phyloP scores from a whole-genome alignment of 768 basidiomycete species.

The Mycena capillaripes region DNA sequence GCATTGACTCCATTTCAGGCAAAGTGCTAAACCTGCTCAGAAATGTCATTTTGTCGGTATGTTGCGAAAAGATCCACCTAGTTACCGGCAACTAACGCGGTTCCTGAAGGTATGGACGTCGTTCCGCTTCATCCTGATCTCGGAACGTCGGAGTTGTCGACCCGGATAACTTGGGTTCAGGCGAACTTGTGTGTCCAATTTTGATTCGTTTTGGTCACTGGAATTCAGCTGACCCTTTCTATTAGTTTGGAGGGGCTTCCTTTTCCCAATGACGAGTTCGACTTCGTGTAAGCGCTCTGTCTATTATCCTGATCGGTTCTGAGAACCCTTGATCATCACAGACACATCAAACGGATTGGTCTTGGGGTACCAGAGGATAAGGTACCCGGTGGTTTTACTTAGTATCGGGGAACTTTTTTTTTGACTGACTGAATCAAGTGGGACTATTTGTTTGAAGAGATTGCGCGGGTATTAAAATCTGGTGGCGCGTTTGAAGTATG shows the following conservation, averaged over 20 bases:
- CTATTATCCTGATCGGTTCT: slow-evolving; percentile 1
- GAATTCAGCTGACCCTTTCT: slow-evolving; percentile 18
- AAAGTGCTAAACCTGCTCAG: slow-evolving; percentile 45
- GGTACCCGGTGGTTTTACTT: slow-evolving; percentile 51
- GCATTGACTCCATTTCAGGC: slow-evolving; percentile 9
- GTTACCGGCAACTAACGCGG: neutral
- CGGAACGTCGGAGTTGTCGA: slow-evolving; percentile 68
- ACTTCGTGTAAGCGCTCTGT: slow-evolving; percentile 74
- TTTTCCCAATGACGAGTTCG: slow-evolving; percentile 80
- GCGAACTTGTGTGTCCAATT: slow-evolving; percentile 72
- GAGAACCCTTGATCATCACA: slow-evolving; percentile 40
- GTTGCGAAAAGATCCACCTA: slow-evolving; percentile 33
- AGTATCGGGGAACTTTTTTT: too few relatives aligned
- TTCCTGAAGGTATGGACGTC: slow-evolving; percentile 70
- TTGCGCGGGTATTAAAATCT: slow-evolving; percentile 78
- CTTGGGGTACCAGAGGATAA: slow-evolving; percentile 84
- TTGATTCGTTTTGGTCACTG: neutral
- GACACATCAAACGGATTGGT: slow-evolving; percentile 79
- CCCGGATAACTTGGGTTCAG: slow-evolving; percentile 79
- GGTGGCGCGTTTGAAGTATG: slow-evolving; percentile 79
- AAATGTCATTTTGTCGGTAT: slow-evolving; percentile 74
- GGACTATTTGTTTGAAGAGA: slow-evolving; percentile 78
- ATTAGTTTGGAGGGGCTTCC: slow-evolving; percentile 76
- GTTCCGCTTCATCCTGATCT: slow-evolving; percentile 82
- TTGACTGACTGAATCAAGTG: slow-evolving; percentile 59